A percentile compares a stretch with the other conserved stretches of the same genome.
Conservation (phyloP, 805 yeast genomes). For the Ogataea wickerhamii region DNA sequence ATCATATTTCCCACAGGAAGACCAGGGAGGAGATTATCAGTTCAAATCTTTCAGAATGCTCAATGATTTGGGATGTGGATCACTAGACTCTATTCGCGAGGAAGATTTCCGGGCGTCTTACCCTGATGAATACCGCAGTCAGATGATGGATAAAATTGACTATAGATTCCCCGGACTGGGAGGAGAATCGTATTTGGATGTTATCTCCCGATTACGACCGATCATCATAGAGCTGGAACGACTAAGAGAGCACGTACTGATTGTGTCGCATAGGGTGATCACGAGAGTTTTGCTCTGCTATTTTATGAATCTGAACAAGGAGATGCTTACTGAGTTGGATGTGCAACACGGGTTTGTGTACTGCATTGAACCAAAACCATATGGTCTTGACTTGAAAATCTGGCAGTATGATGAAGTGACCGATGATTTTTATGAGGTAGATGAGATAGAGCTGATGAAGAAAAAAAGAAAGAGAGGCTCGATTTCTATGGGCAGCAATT, state of each 20-base stretch:
- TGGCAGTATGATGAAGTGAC: slow-evolving; percentile 35
- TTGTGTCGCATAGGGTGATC: slow-evolving; percentile 34
- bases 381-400: slow-evolving; percentile 35
- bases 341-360: slow-evolving; percentile 35
- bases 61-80: slow-evolving; percentile 35
- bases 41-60: slow-evolving; percentile 33
- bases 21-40: slow-evolving; percentile 22
- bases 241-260: slow-evolving; percentile 33
- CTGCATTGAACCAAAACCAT: slow-evolving; percentile 38
- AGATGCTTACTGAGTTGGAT: slow-evolving; percentile 36
- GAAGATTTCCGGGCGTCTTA: slow-evolving; percentile 27
- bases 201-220: slow-evolving; percentile 33
- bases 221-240: slow-evolving; percentile 36
- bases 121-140: slow-evolving; percentile 28
- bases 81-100: slow-evolving; percentile 31
- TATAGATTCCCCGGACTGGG: slow-evolving; percentile 36
- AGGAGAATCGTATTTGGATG: slow-evolving; percentile 38
- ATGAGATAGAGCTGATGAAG: slow-evolving; percentile 35
- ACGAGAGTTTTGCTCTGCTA: slow-evolving; percentile 35
- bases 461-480: slow-evolving; percentile 31
- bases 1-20: slow-evolving; percentile 27
- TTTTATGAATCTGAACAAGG: slow-evolving; percentile 35
- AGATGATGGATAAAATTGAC: slow-evolving; percentile 29
- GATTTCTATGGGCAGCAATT: slow-evolving; percentile 21
- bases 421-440: slow-evolving; percentile 36